Base-by-base conservation (phyloP, 1,284 basidiomycete genomes). In the Apiotrichum gamsii region DNA sequence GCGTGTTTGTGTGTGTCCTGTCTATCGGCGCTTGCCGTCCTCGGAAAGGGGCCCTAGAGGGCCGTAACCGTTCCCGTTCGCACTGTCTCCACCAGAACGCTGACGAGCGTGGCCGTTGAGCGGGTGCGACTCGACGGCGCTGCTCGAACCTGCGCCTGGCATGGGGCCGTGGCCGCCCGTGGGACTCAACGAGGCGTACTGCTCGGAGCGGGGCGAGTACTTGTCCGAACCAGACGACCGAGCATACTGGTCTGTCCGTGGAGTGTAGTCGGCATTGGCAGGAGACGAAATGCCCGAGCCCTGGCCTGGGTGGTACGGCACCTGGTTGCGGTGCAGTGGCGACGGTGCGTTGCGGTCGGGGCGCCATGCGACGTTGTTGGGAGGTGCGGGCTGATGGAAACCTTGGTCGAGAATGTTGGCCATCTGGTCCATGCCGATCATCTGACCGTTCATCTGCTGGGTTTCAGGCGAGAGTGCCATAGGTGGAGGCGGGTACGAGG, bases 381-480 rank as follows among this genome's bases (percentile, higher is more conserved):
- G 45, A 2, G 79, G 72, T 2, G 40, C 30, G 50, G 74, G 68
- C 51, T 88, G 85, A 55, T 90, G 87, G 68, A 90, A 94, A 4
- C 90, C 90, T 43, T 76, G 76, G 58, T 95, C 87, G 40, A 95
- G 76, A 79, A 94, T 90, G 23, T 86, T 86, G 64, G 90, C 85
- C 56, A 95, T 75, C 63, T 93, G 87, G 23, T 82, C 78, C 54
- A 77, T 79, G 32, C 80, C 85, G 5, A 49, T 13, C 6, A 29
- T 35, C 9, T 93, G 74, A 5, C 82, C 82, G 57, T 80, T 77
- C 11, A 21, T 16, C 9, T 80, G 84, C 23, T 75, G 76, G 33
- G 72, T 70, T 29, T 77, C 71, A 9, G 78, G 74, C 8, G 78
- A 70, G 4, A 90, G 76, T 1, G 78, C 85, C n/a, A 82, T 75